Percentiles rank a stretch among this genome's conserved stretches.
phyloP scores from a whole-genome alignment of 768 basidiomycete genomes.

The Pleurotus citrinopileatus region DNA sequence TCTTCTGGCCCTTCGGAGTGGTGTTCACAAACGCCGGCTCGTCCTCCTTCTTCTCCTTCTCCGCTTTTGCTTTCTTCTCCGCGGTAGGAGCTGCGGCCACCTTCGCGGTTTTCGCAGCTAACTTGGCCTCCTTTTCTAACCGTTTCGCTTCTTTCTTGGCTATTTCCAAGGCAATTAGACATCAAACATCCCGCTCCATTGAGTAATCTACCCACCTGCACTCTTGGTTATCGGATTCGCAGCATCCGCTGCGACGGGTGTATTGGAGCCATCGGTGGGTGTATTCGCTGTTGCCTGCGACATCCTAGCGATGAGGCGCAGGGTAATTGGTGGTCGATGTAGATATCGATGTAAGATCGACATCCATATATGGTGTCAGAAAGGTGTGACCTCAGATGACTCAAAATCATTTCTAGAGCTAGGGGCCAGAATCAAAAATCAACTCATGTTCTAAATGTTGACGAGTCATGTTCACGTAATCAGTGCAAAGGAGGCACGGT shows the following conservation, averaged over 20 bases:
- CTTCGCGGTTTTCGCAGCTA: conserved; percentile 66
- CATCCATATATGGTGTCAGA: conserved; percentile 5
- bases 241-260: background rate
- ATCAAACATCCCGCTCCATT: background rate
- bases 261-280: background rate
- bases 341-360: conserved; percentile 10
- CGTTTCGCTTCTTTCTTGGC: conserved; percentile 87
- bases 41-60: conserved; percentile 71
- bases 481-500: too few species aligned
- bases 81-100: conserved; percentile 31
- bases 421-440: too few species aligned
- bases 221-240: conserved; percentile 30
- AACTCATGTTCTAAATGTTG: too few species aligned
- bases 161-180: conserved; percentile 21
- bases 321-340: conserved; percentile 3
- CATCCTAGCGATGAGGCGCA: conserved; percentile 5
- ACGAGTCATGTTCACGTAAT: too few species aligned
- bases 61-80: conserved; percentile 73
- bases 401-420: too few species aligned
- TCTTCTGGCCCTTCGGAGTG: conserved; percentile 90
- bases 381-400: conserved; percentile 4
- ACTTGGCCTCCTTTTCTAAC: conserved; percentile 75
- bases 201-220: conserved; percentile 27
- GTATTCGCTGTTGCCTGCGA: background rate
- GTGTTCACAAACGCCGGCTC: conserved; percentile 81